Base-by-base conservation (phyloP, 1,284 basidiomycete genomes). In the Tranzscheliella williamsii region DNA sequence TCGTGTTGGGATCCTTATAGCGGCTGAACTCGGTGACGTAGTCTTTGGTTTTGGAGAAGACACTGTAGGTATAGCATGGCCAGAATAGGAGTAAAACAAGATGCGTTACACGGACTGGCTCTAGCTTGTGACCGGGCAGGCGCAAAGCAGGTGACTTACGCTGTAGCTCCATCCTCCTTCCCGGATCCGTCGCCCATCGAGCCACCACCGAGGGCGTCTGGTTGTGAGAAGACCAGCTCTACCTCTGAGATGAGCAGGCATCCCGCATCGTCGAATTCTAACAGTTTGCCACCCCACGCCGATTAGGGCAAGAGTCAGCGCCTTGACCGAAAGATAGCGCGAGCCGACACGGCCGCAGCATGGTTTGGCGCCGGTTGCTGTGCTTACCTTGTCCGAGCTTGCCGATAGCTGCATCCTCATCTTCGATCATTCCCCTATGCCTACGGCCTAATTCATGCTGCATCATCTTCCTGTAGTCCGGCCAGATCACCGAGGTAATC, bases 211-310 rank as follows among this genome's bases (percentile, higher is more conserved):
- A 73, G 42, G 76, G 89, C 86, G 53, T 87, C 82, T 76, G 90
- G 88, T 78, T 75, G 67, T 17, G 91, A 89, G 27, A 94, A 82
- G 38, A 94, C 81, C 73, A 91, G 87, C 73, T 90, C 89, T 72
- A 93, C 91, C 75, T 94, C 91, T 1, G 89, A 91, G 61, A 91
- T 91, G 64, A 91, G 84, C 67, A 94, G 79, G 79, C 90, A 92
- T 80, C 89, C 89, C 3, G 87, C 88, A 67, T 90, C 89, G 80
- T 90, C 89, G 80, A 93, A 93, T 73, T 91, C 91, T 90, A 66
- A 17, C 5, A 8, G 26, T 17, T 4, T 2, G 23, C 4, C n/a
- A n/a, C 13, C 18, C 13, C 27, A n/a, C 9, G 27, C 27, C 27
- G n/a, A n/a, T 29, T 29, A 9, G n/a, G 9, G 27, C 9, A 29